A percentile compares a stretch with the other conserved stretches of the same genome.
These are phyloP conservation scores for Corymbia maculata DNA, from an alignment of 345 rosid genomes.

Conservation along the genomic window DNA sequence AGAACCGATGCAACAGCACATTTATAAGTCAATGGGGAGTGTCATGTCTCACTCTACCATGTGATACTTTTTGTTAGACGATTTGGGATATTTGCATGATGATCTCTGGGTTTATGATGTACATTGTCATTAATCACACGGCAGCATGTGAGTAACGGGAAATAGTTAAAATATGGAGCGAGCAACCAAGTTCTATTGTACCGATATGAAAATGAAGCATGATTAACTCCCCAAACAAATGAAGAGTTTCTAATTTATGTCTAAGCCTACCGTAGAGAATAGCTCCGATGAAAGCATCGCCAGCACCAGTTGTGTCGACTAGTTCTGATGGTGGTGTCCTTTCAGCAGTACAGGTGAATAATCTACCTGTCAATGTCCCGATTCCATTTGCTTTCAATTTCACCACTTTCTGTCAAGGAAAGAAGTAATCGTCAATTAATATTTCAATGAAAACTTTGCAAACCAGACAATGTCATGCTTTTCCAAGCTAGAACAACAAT, in stretches of 20 bases:
- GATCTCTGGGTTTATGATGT: neutral
- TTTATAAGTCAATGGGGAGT: neutral
- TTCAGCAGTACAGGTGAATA: constrained; percentile 62
- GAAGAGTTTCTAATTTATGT: neutral
- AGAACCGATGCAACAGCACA: neutral
- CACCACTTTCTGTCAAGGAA: constrained; percentile 22
- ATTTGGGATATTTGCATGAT: neutral
- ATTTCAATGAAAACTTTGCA: neutral
- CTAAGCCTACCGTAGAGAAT: constrained; percentile 45
- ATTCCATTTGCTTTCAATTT: constrained; percentile 38
- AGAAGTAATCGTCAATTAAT: neutral
- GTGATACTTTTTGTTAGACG: neutral
- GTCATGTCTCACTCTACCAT: neutral
- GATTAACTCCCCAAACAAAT: neutral
- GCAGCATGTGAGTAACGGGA: neutral
- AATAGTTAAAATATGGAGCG: neutral
- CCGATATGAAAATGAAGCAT: neutral
- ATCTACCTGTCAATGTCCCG: constrained; percentile 50
- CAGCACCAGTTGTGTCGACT: constrained; percentile 74
- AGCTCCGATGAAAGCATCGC: constrained; percentile 89
- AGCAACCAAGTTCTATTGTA: neutral
- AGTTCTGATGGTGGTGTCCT: constrained; percentile 65
- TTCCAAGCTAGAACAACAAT: neutral
- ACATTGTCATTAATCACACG: neutral
- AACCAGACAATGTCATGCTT: neutral